A percentile compares a stretch with the other conserved stretches of the same genome.
These are phyloP conservation scores for Talaromyces atroroseus DNA, from an alignment of 2,329 filamentous ascomycete genomes.

Conservation along the genomic window DNA sequence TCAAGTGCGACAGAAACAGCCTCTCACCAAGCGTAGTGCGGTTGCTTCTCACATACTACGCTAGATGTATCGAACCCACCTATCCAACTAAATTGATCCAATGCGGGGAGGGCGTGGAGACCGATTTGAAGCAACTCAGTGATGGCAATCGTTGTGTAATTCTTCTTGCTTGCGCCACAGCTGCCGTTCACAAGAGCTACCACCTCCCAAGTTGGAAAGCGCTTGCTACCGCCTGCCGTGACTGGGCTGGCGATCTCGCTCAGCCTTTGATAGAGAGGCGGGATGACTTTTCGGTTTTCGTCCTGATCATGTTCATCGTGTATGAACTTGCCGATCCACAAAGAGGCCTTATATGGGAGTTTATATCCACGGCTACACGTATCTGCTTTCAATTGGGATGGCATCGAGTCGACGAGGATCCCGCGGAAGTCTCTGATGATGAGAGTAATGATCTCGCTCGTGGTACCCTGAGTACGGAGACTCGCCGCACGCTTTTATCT, in stretches of 20 bases:
- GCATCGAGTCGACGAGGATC: background rate
- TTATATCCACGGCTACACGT: background rate
- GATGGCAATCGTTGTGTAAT: background rate
- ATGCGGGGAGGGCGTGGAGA: background rate
- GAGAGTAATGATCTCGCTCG: background rate
- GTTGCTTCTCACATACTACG: background rate
- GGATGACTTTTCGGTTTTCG: background rate
- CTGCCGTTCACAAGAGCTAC: background rate
- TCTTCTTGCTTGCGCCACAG: background rate
- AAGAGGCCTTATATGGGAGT: background rate
- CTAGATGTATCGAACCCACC: background rate
- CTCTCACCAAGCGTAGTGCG: background rate
- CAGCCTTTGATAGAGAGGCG: background rate
- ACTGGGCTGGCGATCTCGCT: background rate
- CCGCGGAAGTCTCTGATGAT: background rate
- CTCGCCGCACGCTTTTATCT: background rate
- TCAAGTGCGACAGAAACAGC: background rate
- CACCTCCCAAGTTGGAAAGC: background rate
- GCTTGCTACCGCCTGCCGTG: background rate
- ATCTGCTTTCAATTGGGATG: background rate
- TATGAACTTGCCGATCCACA: background rate
- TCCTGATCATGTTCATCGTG: background rate
- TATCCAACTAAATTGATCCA: background rate
- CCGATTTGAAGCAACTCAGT: background rate
- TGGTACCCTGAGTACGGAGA: background rate